Conservation (phyloP, 805 yeast species). For the Ogataea kodamae region DNA sequence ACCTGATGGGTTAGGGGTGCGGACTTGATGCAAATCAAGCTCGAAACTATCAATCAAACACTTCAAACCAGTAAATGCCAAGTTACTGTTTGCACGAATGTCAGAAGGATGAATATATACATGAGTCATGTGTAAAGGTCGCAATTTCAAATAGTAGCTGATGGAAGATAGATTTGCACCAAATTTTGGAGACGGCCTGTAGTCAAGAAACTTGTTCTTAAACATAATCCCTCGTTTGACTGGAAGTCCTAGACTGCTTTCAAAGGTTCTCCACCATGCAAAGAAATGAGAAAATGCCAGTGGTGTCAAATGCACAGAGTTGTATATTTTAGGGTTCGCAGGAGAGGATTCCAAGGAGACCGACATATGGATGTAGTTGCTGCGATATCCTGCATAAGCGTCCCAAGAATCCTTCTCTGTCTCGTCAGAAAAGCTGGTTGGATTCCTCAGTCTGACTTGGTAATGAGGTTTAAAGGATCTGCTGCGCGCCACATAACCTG, state of each 20-base stretch:
- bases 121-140: constrained; percentile 74
- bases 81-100: constrained; percentile 39
- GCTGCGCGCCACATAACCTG: constrained; percentile 39
- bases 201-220: constrained; percentile 39
- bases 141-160: constrained; percentile 70
- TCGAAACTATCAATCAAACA: constrained; percentile 51
- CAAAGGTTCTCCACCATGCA: constrained; percentile 82
- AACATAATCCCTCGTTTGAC: constrained; percentile 72
- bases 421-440: constrained; percentile 37
- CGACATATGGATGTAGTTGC: constrained; percentile 76
- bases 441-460: constrained; percentile 54
- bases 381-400: constrained; percentile 75
- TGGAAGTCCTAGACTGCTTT: constrained; percentile 77
- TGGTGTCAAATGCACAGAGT: constrained; percentile 77
- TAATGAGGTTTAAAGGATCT: constrained; percentile 56
- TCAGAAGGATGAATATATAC: constrained; percentile 50
- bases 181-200: constrained; percentile 28
- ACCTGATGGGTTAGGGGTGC: constrained; percentile 33
- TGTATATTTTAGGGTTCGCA: constrained; percentile 41
- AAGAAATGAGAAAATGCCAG: constrained; percentile 63
- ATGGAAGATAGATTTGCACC: constrained; percentile 55
- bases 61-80: constrained; percentile 69
- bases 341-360: constrained; percentile 46
- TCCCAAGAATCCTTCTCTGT: constrained; percentile 57
- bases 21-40: constrained; percentile 66